Conservation (phyloP, 257 asterid genomes). For the Petunia axillaris region DNA sequence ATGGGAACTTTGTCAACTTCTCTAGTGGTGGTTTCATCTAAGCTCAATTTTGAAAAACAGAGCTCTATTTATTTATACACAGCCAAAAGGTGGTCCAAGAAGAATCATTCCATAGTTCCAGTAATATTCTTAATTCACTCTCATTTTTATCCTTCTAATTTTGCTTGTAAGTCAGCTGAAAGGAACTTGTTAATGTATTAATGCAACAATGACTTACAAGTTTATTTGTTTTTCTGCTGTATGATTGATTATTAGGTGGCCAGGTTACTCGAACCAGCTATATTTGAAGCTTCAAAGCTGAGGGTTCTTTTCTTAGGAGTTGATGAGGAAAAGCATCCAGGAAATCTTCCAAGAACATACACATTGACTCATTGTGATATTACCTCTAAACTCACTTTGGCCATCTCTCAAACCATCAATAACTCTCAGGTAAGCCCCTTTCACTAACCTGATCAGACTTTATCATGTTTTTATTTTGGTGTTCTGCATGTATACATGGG, state of each 20-base stretch:
- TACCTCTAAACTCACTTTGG: conserved; percentile 64
- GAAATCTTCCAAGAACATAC: conserved; percentile 64
- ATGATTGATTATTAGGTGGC: conserved; percentile 54
- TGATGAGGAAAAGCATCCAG: conserved; percentile 67
- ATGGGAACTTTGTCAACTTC: conserved; percentile 61
- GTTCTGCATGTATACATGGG: too few relatives aligned
- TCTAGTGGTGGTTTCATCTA: conserved; percentile 42
- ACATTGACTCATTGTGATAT: conserved; percentile 71
- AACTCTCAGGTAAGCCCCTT: conserved; percentile 56
- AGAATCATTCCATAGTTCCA: conserved; percentile 45
- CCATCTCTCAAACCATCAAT: conserved; percentile 64
- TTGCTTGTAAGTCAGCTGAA: background rate
- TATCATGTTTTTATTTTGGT: too few relatives aligned
- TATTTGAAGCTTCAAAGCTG: conserved; percentile 71
- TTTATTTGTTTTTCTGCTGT: background rate
- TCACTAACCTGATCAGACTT: too few relatives aligned
- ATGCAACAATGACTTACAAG: background rate
- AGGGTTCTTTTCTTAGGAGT: conserved; percentile 57
- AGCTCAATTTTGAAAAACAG: conserved; percentile 42
- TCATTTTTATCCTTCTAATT: background rate
- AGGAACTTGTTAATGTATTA: too few relatives aligned
- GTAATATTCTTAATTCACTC: conserved; percentile 37
- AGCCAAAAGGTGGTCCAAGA: conserved; percentile 45
- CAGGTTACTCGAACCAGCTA: conserved; percentile 79
- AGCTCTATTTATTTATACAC: conserved; percentile 37